A percentile compares a stretch with the other conserved stretches of the same genome.
These are phyloP conservation scores for Saccharomycopsis oosterbeekiorum DNA, from an alignment of 805 yeast species.

Conservation along the genomic window DNA sequence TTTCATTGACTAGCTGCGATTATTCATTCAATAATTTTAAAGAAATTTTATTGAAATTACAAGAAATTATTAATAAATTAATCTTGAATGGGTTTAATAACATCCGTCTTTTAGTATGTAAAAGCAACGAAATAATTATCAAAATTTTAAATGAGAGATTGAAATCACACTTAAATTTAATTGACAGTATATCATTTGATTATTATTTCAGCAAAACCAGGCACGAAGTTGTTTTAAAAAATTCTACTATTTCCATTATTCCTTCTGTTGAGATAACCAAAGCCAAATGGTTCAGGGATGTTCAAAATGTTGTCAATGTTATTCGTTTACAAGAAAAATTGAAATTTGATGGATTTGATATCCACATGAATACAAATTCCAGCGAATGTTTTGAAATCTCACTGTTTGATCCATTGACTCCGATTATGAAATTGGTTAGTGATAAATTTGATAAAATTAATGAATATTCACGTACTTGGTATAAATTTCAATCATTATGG, in stretches of 20 bases:
- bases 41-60: conserved; percentile 24
- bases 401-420: not conserved
- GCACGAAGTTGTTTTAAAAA: conserved; percentile 31
- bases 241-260: conserved; percentile 28
- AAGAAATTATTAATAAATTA: conserved; percentile 28
- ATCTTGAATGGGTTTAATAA: conserved; percentile 30
- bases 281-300: conserved; percentile 20
- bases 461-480: conserved; percentile 42
- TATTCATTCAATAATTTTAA: conserved; percentile 22
- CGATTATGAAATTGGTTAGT: conserved; percentile 26
- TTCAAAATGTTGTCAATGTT: conserved; percentile 22
- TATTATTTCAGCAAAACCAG: conserved; percentile 9
- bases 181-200: conserved; percentile 2
- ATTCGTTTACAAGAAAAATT: conserved; percentile 25
- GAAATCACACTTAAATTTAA: not conserved
- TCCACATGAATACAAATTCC: not conserved
- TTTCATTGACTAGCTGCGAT: conserved; percentile 23
- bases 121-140: conserved; percentile 28
- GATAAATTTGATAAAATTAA: conserved; percentile 24
- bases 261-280: conserved; percentile 36
- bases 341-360: conserved; percentile 21
- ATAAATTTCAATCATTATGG: conserved; percentile 48
- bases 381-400: not conserved
- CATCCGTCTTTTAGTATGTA: conserved; percentile 25
- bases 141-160: conserved; percentile 25